Conservation (phyloP, 768 basidiomycete genomes). For the Kwoniella botswanensis region DNA sequence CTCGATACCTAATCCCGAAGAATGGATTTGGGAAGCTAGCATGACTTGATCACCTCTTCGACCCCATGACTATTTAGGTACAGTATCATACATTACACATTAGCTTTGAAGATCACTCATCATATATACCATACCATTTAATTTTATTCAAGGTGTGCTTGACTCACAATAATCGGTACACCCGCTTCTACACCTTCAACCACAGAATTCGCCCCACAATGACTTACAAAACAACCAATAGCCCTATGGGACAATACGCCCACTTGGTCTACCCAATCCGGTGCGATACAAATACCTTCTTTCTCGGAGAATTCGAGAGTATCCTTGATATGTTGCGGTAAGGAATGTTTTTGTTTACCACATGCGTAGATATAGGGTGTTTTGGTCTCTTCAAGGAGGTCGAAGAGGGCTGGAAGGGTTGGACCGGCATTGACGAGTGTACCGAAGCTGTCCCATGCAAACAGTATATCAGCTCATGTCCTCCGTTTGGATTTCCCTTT, state of each 20-base stretch:
- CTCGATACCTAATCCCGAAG: conserved; percentile 26
- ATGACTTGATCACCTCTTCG: conserved; percentile 20
- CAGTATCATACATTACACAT: background rate
- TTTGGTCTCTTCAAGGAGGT: conserved; percentile 2
- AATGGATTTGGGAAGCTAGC: conserved; percentile 7
- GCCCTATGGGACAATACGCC: conserved; percentile 20
- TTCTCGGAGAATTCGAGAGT: conserved; percentile 14
- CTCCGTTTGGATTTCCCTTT: too few species aligned
- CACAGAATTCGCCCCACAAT: conserved; percentile 29
- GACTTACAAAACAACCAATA: conserved; percentile 16
- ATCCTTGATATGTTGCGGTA: conserved; percentile 13
- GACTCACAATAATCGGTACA: conserved; percentile 21
- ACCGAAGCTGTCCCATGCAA: conserved; percentile 22
- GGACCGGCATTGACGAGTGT: conserved; percentile 23
- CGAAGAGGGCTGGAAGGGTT: conserved; percentile 10
- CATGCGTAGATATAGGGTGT: conserved; percentile 27
- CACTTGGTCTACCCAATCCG: conserved; percentile 31
- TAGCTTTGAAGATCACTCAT: background rate
- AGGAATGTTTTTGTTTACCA: conserved; percentile 20
- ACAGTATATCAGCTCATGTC: background rate
- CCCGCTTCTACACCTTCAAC: conserved; percentile 25
- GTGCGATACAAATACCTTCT: conserved; percentile 20
- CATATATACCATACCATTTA: too few species aligned
- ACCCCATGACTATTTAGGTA: conserved; percentile 13
- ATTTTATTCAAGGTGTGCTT: too few species aligned